These are phyloP conservation scores for Mortierella sp. DNA, from an alignment of 371 early-diverging fungal species.

Conservation along the genomic window DNA sequence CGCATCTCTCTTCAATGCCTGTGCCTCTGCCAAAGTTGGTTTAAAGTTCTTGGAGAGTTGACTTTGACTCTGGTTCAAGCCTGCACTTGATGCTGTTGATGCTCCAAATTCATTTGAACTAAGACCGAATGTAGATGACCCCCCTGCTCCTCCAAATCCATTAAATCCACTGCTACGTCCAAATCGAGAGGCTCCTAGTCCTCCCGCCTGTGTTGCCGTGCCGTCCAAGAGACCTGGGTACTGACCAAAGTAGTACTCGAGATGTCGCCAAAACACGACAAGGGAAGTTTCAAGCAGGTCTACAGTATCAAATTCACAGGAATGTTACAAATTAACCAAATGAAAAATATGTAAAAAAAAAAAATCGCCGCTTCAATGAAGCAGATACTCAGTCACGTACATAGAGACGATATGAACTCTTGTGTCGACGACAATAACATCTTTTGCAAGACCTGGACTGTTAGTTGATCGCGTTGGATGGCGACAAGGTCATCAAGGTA, in stretches of 20 bases:
- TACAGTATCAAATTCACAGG: slow-evolving; percentile 5
- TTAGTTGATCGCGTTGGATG: slow-evolving; percentile 62
- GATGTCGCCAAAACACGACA: slow-evolving; percentile 67
- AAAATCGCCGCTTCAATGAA: not conserved
- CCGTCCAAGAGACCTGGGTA: slow-evolving; percentile 46
- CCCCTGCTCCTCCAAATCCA: slow-evolving; percentile 17
- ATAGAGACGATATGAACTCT: slow-evolving; percentile 48
- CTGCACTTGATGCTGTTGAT: slow-evolving; percentile 10
- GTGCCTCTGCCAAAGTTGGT: slow-evolving; percentile 60
- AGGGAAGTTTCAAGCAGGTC: slow-evolving; percentile 64
- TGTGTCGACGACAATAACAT: slow-evolving; percentile 48
- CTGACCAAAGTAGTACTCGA: slow-evolving; percentile 59
- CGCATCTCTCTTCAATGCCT: slow-evolving; percentile 61
- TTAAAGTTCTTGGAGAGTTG: slow-evolving; percentile 55
- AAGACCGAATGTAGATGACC: slow-evolving; percentile 27
- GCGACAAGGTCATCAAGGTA: slow-evolving; percentile 56
- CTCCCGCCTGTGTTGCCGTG: slow-evolving; percentile 25
- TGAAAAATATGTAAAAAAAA: not conserved
- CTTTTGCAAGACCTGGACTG: slow-evolving; percentile 55
- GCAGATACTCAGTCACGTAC: slow-evolving; percentile 24
- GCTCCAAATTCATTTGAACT: slow-evolving; percentile 27
- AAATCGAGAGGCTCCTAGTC: slow-evolving; percentile 50
- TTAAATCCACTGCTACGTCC: slow-evolving; percentile 51
- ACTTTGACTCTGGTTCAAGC: slow-evolving; percentile 28
- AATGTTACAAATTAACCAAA: not conserved